A percentile compares a stretch with the other conserved stretches of the same genome.
phyloP scores from a whole-genome alignment of 371 early-diverging fungal species.

The Circinella umbellata region DNA sequence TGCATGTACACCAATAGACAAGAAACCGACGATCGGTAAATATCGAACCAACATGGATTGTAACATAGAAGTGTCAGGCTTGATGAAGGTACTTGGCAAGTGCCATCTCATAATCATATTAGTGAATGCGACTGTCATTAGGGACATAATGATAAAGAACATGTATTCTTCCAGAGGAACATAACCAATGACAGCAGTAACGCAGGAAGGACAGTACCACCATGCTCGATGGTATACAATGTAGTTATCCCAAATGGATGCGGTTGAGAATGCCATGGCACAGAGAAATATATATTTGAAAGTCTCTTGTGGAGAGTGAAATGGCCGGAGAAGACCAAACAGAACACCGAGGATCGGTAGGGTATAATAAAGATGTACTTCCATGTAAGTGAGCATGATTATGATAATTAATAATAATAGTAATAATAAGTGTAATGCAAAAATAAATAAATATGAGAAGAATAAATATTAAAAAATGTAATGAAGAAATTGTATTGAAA shows the following conservation, averaged over 20 bases:
- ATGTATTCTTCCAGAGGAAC: slow-evolving; percentile 69
- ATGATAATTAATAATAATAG: not conserved
- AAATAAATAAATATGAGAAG: not conserved
- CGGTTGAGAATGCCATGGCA: slow-evolving; percentile 54
- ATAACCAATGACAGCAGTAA: slow-evolving; percentile 60
- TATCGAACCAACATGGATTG: slow-evolving; percentile 36
- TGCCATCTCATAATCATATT: slow-evolving; percentile 52
- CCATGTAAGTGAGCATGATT: slow-evolving; percentile 58
- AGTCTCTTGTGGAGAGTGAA: slow-evolving; percentile 37
- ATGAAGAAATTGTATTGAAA: no score
- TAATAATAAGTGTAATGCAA: not conserved
- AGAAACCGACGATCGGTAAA: slow-evolving; percentile 38
- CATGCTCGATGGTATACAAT: slow-evolving; percentile 59
- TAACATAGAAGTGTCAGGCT: slow-evolving; percentile 26
- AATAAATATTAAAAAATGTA: no score
- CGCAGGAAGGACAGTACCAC: slow-evolving; percentile 57
- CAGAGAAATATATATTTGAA: slow-evolving; percentile 52
- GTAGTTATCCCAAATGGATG: slow-evolving; percentile 71
- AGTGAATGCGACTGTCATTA: slow-evolving; percentile 52
- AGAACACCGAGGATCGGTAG: slow-evolving; percentile 53
- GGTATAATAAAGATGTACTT: slow-evolving; percentile 64
- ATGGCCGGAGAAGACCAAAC: slow-evolving; percentile 41
- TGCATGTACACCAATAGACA: slow-evolving; percentile 35
- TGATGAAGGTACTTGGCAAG: slow-evolving; percentile 39
- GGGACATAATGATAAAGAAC: slow-evolving; percentile 69